Conservation (phyloP, 2,329 filamentous ascomycete genomes). For the Colletotrichum tabaci region DNA sequence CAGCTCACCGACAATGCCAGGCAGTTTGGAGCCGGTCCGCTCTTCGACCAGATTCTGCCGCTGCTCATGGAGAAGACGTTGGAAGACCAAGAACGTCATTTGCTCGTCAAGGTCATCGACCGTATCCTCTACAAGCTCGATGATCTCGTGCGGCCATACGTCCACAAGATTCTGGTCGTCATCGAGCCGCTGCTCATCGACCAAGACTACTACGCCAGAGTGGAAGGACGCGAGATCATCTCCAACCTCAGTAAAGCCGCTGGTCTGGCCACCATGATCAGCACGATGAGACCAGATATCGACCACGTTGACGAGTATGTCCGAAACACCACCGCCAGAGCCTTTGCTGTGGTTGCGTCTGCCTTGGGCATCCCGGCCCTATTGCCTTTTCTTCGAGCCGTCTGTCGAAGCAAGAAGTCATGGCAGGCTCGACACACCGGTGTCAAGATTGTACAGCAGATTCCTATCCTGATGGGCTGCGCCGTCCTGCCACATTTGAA, state of each 20-base stretch:
- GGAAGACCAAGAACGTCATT: slow-evolving; percentile 97
- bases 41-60: slow-evolving; percentile 98
- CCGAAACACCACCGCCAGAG: slow-evolving; percentile 95
- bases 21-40: slow-evolving; percentile 91
- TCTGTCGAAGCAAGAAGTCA: slow-evolving; percentile 98
- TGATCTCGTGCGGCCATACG: slow-evolving; percentile 94
- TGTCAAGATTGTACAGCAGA: slow-evolving; percentile 99
- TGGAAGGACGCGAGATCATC: slow-evolving; percentile 98
- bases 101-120: slow-evolving; percentile 99
- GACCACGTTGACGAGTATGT: slow-evolving; percentile 99
- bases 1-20: slow-evolving; percentile 98
- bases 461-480: slow-evolving; percentile 98
- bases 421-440: slow-evolving; percentile 98
- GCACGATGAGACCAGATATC: slow-evolving; percentile 98
- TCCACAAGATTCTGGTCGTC: slow-evolving; percentile 98
- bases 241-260: slow-evolving; percentile 98
- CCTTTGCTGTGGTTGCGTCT: slow-evolving; percentile 96
- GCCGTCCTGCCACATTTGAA: slow-evolving; percentile 96
- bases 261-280: slow-evolving; percentile 98
- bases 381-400: slow-evolving; percentile 93
- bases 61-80: slow-evolving; percentile 98
- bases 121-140: slow-evolving; percentile 98
- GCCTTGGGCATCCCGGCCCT: slow-evolving; percentile 96
- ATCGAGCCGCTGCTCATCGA: slow-evolving; percentile 99
- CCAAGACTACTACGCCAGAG: slow-evolving; percentile 98